Evolutionary conservation across 148 eudicot species (phyloP).

Genomic region (Rhododendron vialii): DNA sequence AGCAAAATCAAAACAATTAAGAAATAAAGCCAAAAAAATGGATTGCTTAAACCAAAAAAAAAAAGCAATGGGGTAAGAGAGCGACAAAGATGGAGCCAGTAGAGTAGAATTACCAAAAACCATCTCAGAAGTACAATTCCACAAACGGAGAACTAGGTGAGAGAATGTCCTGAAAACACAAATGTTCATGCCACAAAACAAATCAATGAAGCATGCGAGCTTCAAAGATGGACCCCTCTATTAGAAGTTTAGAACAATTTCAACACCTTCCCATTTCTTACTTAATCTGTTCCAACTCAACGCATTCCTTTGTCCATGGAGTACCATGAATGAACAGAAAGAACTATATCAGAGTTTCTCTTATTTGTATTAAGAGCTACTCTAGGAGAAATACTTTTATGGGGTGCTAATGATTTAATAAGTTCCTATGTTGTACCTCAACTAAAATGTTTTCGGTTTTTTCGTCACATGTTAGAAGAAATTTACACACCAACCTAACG

Average conservation of each 20-base stretch:
- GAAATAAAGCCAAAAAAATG: background rate
- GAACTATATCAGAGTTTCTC: background rate
- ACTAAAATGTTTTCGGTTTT: background rate
- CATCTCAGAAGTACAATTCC: background rate
- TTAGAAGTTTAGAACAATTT: background rate
- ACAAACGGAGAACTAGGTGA: background rate
- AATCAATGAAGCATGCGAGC: background rate
- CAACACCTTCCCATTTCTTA: background rate
- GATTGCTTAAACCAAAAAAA: background rate
- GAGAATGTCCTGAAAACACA: background rate
- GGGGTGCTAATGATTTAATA: background rate
- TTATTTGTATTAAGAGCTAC: background rate
- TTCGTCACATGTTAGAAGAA: background rate
- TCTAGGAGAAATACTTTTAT: background rate
- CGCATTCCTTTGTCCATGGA: background rate
- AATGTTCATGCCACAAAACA: background rate
- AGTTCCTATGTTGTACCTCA: background rate
- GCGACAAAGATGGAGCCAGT: background rate
- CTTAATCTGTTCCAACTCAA: background rate
- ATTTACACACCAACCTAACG: background rate
- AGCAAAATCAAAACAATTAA: background rate
- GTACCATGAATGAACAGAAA: background rate
- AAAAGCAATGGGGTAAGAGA: background rate
- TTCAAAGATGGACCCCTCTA: background rate
- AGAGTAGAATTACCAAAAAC: conserved; percentile 19